Base-by-base conservation (phyloP, 805 yeast species). In the Pachysolen tannophilus region DNA sequence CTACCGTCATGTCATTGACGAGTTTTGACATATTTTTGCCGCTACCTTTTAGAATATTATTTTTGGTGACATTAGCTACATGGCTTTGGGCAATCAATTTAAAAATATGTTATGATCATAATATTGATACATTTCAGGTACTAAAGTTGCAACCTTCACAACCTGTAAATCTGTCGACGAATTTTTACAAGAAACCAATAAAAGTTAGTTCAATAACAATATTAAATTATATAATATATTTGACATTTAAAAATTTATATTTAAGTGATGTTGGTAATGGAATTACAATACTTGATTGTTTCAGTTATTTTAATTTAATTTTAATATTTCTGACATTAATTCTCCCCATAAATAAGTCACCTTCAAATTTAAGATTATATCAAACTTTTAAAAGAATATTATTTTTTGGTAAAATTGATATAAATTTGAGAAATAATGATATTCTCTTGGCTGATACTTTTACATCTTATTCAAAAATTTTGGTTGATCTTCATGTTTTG, bases 391-490 rank as follows among this genome's bases (percentile, higher is more conserved):
- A 58, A 34, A 60, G 94, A 34, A 61, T 83, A 4, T 33, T 69
- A 5, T 33, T 50, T 3, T n/a, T n/a, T n/a, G 94, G 94, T 3
- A 63, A 67, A 2, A 75, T 85, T 21, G 80, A 81, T 47, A 46
- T 56, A 11, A 67, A 69, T 11, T 57, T 72, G 53, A 63, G 95
- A 47, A 72, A 82, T 13, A 82, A 83, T 37, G 97, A 90, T 52
- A 82, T 90, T 26, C 56, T 92, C 31, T 53, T 88, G 10, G 75
- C 95, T 6, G 98, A 90, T 60, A 76, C 87, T 5, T 61, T 92
- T 30, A 82, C 94, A 0, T 86, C 96, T 0, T 86, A 82, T 52
- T 64, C 85, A 3, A 78, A 77, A 49, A 82, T 86, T 0, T 48
- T 85, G 32, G 78, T 82, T 30, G 97, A 92, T 55, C 58, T 81